These are phyloP conservation scores for Pseudocercospora macadamiae DNA, from an alignment of 2,329 filamentous ascomycete genomes.

Conservation along the genomic window DNA sequence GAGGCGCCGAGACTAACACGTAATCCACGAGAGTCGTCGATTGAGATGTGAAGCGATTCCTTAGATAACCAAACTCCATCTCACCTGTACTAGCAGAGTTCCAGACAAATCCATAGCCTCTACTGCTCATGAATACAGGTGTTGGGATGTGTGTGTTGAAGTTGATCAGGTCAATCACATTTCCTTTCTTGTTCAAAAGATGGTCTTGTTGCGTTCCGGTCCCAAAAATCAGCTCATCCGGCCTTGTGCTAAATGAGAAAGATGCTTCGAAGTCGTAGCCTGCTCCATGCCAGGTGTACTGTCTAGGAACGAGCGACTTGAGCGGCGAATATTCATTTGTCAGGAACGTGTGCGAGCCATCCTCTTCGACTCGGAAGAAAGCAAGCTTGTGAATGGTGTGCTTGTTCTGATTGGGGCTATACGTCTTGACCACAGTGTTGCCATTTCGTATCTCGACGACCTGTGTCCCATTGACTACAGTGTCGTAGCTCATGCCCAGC, in stretches of 20 bases:
- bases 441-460: constrained; percentile 41
- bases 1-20: constrained; percentile 33
- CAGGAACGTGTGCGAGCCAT: constrained; percentile 42
- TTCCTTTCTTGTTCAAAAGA: constrained; percentile 39
- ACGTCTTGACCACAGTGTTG: constrained; percentile 42
- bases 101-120: constrained; percentile 39
- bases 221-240: constrained; percentile 39
- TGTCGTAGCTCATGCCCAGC: constrained; percentile 40
- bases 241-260: constrained; percentile 42
- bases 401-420: constrained; percentile 35
- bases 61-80: constrained; percentile 36
- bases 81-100: constrained; percentile 36
- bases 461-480: constrained; percentile 37
- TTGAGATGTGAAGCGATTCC: constrained; percentile 34
- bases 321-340: constrained; percentile 41
- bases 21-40: constrained; percentile 39
- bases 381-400: constrained; percentile 40
- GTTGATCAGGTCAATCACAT: constrained; percentile 37
- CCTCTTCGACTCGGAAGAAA: constrained; percentile 40
- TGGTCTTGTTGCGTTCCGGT: constrained; percentile 37
- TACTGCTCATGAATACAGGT: constrained; percentile 35
- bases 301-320: constrained; percentile 42
- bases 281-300: constrained; percentile 40
- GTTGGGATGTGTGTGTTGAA: constrained; percentile 40
- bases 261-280: constrained; percentile 42